Evolutionary conservation across 2,329 filamentous ascomycete genomes (phyloP).

Genomic region (Escovopsis sp.): DNA sequence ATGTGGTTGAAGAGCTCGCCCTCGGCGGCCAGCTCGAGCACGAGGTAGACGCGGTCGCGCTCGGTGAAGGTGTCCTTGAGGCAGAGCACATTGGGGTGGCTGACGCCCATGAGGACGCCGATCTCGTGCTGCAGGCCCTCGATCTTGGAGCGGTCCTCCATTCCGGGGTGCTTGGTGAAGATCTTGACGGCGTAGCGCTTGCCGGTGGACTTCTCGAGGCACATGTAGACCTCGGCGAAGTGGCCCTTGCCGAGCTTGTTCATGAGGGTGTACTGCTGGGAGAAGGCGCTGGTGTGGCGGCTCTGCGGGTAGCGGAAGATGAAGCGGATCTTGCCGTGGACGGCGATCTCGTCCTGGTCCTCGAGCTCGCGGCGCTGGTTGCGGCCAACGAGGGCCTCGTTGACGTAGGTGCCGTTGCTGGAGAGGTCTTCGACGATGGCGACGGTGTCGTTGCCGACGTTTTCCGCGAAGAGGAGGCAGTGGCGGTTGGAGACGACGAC

Average conservation of each 20-base stretch:
- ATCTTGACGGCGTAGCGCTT: slow-evolving; percentile 83
- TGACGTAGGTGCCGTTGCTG: slow-evolving; percentile 92
- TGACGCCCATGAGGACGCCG: slow-evolving; percentile 91
- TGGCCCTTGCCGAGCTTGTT: slow-evolving; percentile 87
- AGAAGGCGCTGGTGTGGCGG: slow-evolving; percentile 60
- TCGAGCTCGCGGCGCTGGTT: slow-evolving; percentile 82
- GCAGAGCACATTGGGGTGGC: slow-evolving; percentile 82
- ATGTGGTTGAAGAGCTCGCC: slow-evolving; percentile 96
- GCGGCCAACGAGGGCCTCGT: slow-evolving; percentile 76
- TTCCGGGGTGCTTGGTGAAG: slow-evolving; percentile 72
- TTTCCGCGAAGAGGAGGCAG: slow-evolving; percentile 51
- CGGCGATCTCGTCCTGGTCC: slow-evolving; percentile 80
- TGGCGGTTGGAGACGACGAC: slow-evolving; percentile 79
- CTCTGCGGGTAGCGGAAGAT: slow-evolving; percentile 79
- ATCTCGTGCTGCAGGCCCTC: slow-evolving; percentile 91
- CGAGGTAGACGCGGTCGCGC: slow-evolving; percentile 73
- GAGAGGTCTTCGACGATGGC: slow-evolving; percentile 87
- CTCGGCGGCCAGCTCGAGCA: slow-evolving; percentile 79
- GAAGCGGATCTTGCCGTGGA: slow-evolving; percentile 73
- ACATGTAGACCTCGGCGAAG: slow-evolving; percentile 86
- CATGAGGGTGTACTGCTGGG: slow-evolving; percentile 70
- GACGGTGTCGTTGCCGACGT: slow-evolving; percentile 40
- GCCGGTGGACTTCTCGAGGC: slow-evolving; percentile 72
- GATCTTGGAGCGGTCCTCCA: slow-evolving; percentile 68
- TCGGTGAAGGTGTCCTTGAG: slow-evolving; percentile 94